Evolutionary conservation across 2,329 filamentous ascomycete species (phyloP).

Genomic region (Knufia fluminis): DNA sequence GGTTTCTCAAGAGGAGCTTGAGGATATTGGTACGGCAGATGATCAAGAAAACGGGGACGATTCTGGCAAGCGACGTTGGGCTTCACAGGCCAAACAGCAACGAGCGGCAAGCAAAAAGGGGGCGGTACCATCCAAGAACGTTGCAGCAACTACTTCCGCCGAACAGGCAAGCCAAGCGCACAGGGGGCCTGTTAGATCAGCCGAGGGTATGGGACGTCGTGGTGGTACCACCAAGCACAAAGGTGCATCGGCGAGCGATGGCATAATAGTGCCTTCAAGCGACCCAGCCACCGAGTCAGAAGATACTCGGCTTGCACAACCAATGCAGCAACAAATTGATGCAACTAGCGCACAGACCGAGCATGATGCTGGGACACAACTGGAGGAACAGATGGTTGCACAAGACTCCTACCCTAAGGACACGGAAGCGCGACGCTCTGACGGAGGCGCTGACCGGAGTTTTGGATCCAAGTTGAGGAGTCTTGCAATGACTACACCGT

Average conservation of each 20-base stretch:
- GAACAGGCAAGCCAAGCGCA: too few relatives aligned
- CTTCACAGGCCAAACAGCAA: too few relatives aligned
- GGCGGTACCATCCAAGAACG: too few relatives aligned
- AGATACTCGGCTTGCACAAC: background rate
- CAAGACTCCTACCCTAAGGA: slow-evolving; percentile 1
- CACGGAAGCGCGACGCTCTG: background rate
- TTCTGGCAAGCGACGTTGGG: too few relatives aligned
- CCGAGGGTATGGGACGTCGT: too few relatives aligned
- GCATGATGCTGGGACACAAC: background rate
- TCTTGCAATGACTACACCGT: background rate
- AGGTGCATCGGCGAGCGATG: background rate
- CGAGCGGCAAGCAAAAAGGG: too few relatives aligned
- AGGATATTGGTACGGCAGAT: too few relatives aligned
- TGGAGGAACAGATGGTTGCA: background rate
- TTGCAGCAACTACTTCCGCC: too few relatives aligned
- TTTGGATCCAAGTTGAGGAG: background rate
- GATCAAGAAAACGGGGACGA: too few relatives aligned
- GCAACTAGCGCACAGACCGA: background rate
- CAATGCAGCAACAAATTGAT: background rate
- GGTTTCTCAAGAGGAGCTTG: too few relatives aligned
- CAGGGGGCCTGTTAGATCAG: too few relatives aligned
- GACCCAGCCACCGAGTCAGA: background rate
- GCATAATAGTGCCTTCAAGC: background rate
- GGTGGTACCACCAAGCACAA: background rate
- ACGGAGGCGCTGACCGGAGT: background rate